A percentile compares a stretch with the other conserved stretches of the same genome.
Conservation (phyloP, 2,329 filamentous ascomycete species). For the Colletotrichum tofieldiae region DNA sequence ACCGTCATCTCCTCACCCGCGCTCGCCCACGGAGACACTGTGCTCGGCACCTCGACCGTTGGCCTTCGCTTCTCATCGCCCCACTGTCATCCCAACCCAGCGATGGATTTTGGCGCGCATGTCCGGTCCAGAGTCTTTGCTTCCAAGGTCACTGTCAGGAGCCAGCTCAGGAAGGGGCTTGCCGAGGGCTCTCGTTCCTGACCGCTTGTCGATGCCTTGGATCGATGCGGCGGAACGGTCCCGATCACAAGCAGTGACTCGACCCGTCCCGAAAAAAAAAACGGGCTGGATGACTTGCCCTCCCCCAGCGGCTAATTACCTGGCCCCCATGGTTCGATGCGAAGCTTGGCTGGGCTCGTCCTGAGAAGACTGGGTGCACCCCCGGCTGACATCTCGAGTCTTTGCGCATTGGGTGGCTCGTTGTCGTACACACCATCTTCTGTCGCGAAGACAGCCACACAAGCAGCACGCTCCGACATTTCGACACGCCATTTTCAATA, state of each 20-base stretch:
- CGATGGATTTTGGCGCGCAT: slow-evolving; percentile 32
- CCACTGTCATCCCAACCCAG: slow-evolving; percentile 47
- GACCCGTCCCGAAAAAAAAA: slow-evolving; percentile 26
- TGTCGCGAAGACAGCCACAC: slow-evolving; percentile 3
- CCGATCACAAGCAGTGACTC: slow-evolving; percentile 31
- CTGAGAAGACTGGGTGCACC: slow-evolving; percentile 1
- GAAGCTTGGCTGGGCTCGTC: slow-evolving; percentile 18
- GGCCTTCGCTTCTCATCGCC: slow-evolving; percentile 53
- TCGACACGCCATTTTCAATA: background rate
- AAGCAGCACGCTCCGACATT: background rate
- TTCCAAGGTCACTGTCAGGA: background rate
- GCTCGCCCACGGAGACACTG: slow-evolving; percentile 35
- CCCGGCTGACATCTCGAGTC: background rate
- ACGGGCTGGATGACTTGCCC: slow-evolving; percentile 16
- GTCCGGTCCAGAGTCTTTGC: slow-evolving; percentile 18
- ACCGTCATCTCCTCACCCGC: slow-evolving; percentile 38
- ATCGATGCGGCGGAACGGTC: slow-evolving; percentile 21
- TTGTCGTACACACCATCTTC: slow-evolving; percentile 1
- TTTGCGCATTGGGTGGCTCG: slow-evolving; percentile 8
- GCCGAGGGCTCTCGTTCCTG: slow-evolving; percentile 12
- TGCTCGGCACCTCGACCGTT: slow-evolving; percentile 4
- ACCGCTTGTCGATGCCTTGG: slow-evolving; percentile 19
- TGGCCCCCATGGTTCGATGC: slow-evolving; percentile 23
- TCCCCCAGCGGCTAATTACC: slow-evolving; percentile 25
- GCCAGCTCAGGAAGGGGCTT: slow-evolving; percentile 1